Conservation (phyloP, 2,329 filamentous ascomycete genomes). For the Bimuria novae-zelandiae region DNA sequence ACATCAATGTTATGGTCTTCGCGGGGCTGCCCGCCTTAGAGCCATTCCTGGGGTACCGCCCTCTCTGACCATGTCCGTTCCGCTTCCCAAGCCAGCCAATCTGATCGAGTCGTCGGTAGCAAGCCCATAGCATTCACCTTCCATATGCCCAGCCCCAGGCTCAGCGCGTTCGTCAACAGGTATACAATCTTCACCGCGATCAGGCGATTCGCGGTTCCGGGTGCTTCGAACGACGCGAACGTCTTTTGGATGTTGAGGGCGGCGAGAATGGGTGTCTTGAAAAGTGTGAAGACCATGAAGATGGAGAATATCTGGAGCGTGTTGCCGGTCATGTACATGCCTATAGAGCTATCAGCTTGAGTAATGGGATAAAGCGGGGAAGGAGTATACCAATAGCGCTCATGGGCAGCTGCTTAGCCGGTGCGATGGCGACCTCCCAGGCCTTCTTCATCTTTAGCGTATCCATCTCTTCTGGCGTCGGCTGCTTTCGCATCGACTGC, state of each 20-base stretch:
- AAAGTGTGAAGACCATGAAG: constrained; percentile 99
- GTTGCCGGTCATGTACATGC: constrained; percentile 99
- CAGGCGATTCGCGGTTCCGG: constrained; percentile 73
- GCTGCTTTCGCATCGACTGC: constrained; percentile 63
- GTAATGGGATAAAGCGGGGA: background rate
- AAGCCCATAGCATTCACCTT: constrained; percentile 97
- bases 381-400: constrained; percentile 76
- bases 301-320: constrained; percentile 98
- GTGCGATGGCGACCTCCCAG: constrained; percentile 94
- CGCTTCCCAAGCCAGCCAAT: constrained; percentile 96
- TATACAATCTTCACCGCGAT: constrained; percentile 86
- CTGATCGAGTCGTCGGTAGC: constrained; percentile 92
- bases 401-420: constrained; percentile 94
- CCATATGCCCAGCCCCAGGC: constrained; percentile 86
- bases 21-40: constrained; percentile 18
- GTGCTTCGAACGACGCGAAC: constrained; percentile 90
- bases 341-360: constrained; percentile 23
- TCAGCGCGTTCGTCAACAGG: constrained; percentile 81
- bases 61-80: constrained; percentile 58
- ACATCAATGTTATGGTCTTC: background rate
- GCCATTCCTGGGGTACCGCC: constrained; percentile 43
- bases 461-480: constrained; percentile 85
- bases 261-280: constrained; percentile 92
- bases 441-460: constrained; percentile 97
- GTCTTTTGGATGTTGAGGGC: constrained; percentile 80